Base-by-base conservation (phyloP, 352 stramenopile species). In the Hyaloperonospora arabidopsidis region DNA sequence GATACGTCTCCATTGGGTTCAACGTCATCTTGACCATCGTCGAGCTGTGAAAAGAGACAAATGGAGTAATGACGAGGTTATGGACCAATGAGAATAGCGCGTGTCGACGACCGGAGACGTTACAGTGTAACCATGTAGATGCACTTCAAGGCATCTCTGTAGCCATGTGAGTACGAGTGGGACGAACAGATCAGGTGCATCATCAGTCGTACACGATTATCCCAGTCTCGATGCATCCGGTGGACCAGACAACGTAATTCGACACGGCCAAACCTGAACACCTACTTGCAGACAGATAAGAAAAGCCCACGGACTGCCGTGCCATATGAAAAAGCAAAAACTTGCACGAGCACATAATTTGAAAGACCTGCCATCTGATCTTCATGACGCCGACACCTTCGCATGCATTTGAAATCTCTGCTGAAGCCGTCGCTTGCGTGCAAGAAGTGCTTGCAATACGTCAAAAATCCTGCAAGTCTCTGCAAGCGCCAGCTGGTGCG, bases 1-100 rank as follows among this genome's bases (percentile, higher is more conserved):
- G 75, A 50, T 74, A 89, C 55, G 68, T 68, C 54, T 89, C 79
- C 74, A 89, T 84, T 25, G 79, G 74, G 52, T 87, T 89, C 45
- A 70, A 44, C 39, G 75, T 67, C 74, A 8, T 0, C 25, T 77
- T 79, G 45, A 61, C 73, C 77, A 89, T 35, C 29, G 40, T 28
- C 13, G 6, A 21, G n/a, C 40, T n/a, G 38, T 8, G 25, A 8
- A 3, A 29, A 4, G 25, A 32, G 25, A 32, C 25, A 4, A 8
- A 32, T 10, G 25, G 25, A 32, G 8, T 8, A 8, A 4, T 32
- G 8, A 32, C 4, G 8, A 32, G 8, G 25, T 10, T 8, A 32
- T 8, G 25, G 0, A 32, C 25, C 25, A 32, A 32, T 32, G 25
- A 32, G 8, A 32, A 32, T 8, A 32, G 25, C 25, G 25, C 8